Percentiles rank a stretch among this genome's conserved stretches.
Conservation (phyloP, 345 rosid species). For the Psidium friedrichsthalianum region DNA sequence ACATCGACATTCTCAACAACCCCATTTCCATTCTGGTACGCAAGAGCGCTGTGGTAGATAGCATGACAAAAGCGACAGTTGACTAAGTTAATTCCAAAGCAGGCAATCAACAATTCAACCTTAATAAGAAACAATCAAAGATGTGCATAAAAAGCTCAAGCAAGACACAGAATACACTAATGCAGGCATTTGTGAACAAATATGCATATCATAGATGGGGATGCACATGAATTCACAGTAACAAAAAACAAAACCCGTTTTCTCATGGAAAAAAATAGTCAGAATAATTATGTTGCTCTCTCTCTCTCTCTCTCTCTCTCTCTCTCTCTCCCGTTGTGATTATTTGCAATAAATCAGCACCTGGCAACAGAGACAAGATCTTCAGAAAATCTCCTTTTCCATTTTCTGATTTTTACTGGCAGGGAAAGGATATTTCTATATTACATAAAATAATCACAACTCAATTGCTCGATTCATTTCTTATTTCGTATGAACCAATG, state of each 20-base stretch:
- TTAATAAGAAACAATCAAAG: neutral
- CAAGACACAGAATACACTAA: neutral
- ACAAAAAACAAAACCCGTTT: neutral
- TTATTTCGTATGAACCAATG: neutral
- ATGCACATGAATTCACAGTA: neutral
- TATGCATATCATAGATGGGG: neutral
- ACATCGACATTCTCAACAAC: conserved; percentile 20
- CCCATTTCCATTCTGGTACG: conserved; percentile 20
- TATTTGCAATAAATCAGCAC: neutral
- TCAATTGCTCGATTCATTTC: neutral
- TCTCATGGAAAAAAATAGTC: neutral
- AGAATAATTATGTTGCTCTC: neutral
- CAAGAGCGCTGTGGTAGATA: conserved; percentile 22
- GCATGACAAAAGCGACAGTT: neutral
- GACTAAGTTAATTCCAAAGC: neutral
- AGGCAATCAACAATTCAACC: neutral
- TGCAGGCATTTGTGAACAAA: neutral
- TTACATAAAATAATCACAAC: neutral
- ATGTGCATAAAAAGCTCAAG: neutral
- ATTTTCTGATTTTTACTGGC: neutral
- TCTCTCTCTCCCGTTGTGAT: neutral
- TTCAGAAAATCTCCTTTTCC: neutral
- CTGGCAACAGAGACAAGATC: neutral
- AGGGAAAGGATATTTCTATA: neutral
- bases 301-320: neutral